Evolutionary conservation across 352 stramenopile species (phyloP).

Genomic region (Pythium diclinum): DNA sequence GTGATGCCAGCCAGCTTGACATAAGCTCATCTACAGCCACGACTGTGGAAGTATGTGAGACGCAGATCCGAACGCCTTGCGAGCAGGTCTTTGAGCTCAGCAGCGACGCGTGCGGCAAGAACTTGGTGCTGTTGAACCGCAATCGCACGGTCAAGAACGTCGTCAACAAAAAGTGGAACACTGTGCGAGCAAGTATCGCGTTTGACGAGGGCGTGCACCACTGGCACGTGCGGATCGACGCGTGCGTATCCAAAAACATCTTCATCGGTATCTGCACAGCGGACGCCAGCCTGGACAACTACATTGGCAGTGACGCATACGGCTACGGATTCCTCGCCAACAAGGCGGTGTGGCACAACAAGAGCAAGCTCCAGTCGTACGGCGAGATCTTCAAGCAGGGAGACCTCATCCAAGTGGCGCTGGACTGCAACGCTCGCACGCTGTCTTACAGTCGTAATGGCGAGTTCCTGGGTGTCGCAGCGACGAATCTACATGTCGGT

Average conservation of each 20-base stretch:
- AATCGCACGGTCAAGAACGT: constrained; percentile 83
- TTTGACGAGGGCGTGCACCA: constrained; percentile 82
- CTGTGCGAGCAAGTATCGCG: constrained; percentile 55
- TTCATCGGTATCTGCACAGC: constrained; percentile 85
- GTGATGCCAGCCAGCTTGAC: background rate
- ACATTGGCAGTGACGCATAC: constrained; percentile 82
- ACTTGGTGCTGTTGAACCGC: constrained; percentile 69
- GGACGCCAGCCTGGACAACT: constrained; percentile 82
- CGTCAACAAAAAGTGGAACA: constrained; percentile 91
- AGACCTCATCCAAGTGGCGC: constrained; percentile 78
- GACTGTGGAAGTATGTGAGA: background rate
- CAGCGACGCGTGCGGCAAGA: constrained; percentile 53
- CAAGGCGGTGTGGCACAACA: constrained; percentile 92
- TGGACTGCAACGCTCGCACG: constrained; percentile 81
- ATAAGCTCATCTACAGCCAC: background rate
- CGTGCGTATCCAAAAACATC: constrained; percentile 90
- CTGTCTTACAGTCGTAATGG: constrained; percentile 87
- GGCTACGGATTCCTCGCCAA: constrained; percentile 92
- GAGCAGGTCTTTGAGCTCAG: constrained; percentile 78
- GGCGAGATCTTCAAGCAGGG: constrained; percentile 91
- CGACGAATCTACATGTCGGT: constrained; percentile 54
- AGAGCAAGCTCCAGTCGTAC: constrained; percentile 85
- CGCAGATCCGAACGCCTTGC: constrained; percentile 32
- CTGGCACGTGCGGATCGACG: constrained; percentile 88
- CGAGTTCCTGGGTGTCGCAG: constrained; percentile 79